Percentiles rank a stretch among this genome's conserved stretches.
phyloP scores from a whole-genome alignment of 2,329 filamentous ascomycete species.

The Paracoccidioides brasiliensis region DNA sequence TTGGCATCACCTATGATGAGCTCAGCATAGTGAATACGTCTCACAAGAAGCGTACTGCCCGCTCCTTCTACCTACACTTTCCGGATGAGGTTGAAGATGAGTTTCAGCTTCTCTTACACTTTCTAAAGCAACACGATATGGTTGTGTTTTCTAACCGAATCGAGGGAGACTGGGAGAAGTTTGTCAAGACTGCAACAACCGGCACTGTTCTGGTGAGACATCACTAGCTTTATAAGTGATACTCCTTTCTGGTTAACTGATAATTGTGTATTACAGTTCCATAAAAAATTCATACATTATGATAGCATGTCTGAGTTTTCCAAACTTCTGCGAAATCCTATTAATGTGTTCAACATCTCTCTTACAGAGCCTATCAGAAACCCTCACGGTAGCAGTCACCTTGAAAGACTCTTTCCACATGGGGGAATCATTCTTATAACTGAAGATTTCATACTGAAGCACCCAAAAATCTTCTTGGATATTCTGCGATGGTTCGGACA shows the following conservation, averaged over 20 bases:
- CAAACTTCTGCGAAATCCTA: constrained; percentile 12
- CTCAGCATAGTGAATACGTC: constrained; percentile 15
- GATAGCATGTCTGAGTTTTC: constrained; percentile 18
- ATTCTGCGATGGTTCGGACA: constrained; percentile 27
- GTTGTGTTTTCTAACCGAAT: constrained; percentile 20
- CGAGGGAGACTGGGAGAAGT: constrained; percentile 24
- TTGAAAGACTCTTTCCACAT: constrained; percentile 27
- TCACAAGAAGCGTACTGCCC: constrained; percentile 10
- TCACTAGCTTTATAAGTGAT: neutral
- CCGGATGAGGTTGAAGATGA: constrained; percentile 17
- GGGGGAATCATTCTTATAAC: constrained; percentile 29
- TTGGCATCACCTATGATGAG: constrained; percentile 18
- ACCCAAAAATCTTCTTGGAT: constrained; percentile 18
- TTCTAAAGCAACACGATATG: constrained; percentile 16
- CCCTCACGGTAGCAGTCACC: constrained; percentile 14
- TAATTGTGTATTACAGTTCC: constrained; percentile 17
- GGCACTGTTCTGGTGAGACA: constrained; percentile 26
- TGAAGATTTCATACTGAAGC: constrained; percentile 25
- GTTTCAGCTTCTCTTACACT: constrained; percentile 15
- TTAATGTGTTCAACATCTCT: constrained; percentile 27
- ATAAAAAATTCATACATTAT: constrained; percentile 23
- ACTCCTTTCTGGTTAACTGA: neutral
- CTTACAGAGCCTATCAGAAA: constrained; percentile 16
- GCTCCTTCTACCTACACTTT: constrained; percentile 25
- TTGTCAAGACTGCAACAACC: constrained; percentile 15